These are phyloP conservation scores for Zoysia pacifica DNA, from an alignment of 176 grass and related monocot genomes.

Conservation along the genomic window DNA sequence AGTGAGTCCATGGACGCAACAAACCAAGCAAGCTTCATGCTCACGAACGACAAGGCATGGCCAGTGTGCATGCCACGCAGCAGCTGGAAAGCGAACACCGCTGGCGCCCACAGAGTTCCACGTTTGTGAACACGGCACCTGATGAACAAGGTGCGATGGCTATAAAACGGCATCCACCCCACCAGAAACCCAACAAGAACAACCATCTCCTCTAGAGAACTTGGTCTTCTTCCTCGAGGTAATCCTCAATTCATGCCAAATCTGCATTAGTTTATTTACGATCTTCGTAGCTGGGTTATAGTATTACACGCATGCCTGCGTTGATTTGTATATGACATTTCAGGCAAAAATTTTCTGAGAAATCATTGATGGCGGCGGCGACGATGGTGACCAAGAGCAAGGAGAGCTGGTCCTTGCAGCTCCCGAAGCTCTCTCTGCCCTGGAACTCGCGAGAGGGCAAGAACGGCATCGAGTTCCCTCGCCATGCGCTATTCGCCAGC, in stretches of 20 bases:
- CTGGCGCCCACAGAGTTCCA: neutral
- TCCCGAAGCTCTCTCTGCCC: constrained; percentile 35
- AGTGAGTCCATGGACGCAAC: neutral
- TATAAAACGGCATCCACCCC: constrained; percentile 12
- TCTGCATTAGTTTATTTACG: too few relatives aligned
- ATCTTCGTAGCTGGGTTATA: neutral
- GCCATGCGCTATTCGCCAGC: constrained; percentile 57
- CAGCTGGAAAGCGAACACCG: neutral
- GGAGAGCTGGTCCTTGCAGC: constrained; percentile 34
- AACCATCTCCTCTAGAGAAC: neutral
- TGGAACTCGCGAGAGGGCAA: constrained; percentile 40
- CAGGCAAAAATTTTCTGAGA: neutral
- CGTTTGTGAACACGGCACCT: neutral
- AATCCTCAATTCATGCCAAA: neutral
- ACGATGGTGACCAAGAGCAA: constrained; percentile 54
- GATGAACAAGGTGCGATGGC: neutral
- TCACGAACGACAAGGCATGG: neutral
- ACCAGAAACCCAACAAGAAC: neutral
- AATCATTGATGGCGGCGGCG: constrained; percentile 29
- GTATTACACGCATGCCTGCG: neutral
- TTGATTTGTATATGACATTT: neutral
- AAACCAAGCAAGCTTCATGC: neutral
- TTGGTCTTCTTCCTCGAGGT: constrained; percentile 7
- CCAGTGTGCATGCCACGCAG: neutral
- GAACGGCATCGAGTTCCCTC: constrained; percentile 31